Evolutionary conservation across 2,329 filamentous ascomycete species (phyloP).

Genomic region (Aspergillaceae sp.): DNA sequence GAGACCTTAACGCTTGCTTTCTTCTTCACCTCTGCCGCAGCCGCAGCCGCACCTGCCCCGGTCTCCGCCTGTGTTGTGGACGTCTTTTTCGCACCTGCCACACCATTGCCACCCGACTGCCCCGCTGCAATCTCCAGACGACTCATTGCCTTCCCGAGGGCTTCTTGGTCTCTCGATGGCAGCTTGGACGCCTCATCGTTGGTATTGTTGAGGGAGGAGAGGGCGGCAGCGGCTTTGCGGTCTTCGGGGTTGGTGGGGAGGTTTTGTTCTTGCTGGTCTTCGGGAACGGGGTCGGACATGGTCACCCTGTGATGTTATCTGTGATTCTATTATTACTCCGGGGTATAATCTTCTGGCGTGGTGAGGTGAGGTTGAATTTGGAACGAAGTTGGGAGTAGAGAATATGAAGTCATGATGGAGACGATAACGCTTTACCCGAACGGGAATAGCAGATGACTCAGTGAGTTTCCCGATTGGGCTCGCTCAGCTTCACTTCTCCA

Average conservation of each 20-base stretch:
- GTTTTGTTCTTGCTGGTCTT: slow-evolving; percentile 24
- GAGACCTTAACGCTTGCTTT: slow-evolving; percentile 39
- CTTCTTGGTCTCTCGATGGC: slow-evolving; percentile 38
- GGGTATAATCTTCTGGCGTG: not conserved
- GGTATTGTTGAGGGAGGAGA: slow-evolving; percentile 39
- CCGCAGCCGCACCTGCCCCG: slow-evolving; percentile 9
- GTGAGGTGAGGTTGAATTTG: not conserved
- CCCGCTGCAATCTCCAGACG: slow-evolving; percentile 38
- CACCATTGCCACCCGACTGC: slow-evolving; percentile 3
- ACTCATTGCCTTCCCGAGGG: slow-evolving; percentile 42
- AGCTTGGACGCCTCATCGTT: slow-evolving; percentile 27
- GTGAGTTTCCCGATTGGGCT: not conserved
- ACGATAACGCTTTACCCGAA: not conserved
- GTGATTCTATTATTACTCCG: too few species aligned
- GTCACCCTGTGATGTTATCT: not conserved
- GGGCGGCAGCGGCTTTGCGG: slow-evolving; percentile 43
- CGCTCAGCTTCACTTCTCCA: not conserved
- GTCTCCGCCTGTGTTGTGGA: slow-evolving; percentile 10
- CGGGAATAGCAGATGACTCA: not conserved
- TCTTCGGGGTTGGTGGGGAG: slow-evolving; percentile 41
- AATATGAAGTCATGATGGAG: not conserved
- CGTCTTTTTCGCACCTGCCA: slow-evolving; percentile 11
- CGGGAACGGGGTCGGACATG: slow-evolving; percentile 39
- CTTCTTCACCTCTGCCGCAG: slow-evolving; percentile 23
- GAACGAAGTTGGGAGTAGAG: too few species aligned